Evolutionary conservation across 305 asterid species (phyloP), one percentile per base, ranked within the genome.

Genomic region (Stenogyne calaminthoides): DNA sequence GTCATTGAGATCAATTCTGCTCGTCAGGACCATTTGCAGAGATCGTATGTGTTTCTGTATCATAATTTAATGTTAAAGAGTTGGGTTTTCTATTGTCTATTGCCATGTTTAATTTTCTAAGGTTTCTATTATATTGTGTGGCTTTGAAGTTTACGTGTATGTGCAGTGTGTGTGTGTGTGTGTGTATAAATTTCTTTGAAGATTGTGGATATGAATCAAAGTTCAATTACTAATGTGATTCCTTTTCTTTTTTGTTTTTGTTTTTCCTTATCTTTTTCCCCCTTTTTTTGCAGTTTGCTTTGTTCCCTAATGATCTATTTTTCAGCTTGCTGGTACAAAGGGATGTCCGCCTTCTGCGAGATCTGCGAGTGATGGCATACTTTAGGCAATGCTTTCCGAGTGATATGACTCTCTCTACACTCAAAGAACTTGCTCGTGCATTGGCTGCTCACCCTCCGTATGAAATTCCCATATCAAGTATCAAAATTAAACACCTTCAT

Each of bases 361-460:
- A 92, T 80, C 63, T 88, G 65, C 93, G 92, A 65, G 61, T 85
- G 16, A 89, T 92, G 86, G 91, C 96, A 66, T 95, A 95, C 87
- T 95, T 95, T 74, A 84, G 92, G 75, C 98, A 92, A 65, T 92
- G 97, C 80, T 92, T 95, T 78, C 88, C 92, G 7, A 85, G 88
- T 80, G 88, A 87, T 63, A 58, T 61, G 78, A 60, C 73, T 72
- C 79, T 90, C 83, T 78, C 89, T 58, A 85, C 91, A 9, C 85
- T 86, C 75, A 90, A 89, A 83, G 98, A 95, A 84, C 94, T 95
- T 63, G 91, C 97, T 73, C 87, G 60, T 67, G 96, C 97, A 54
- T 83, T 95, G 79, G 86, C 93, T 74, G 85, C 95, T 67, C 95
- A 77, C 68, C 91, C 90, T 77, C 99, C 99, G 51, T 92, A 89